These are phyloP conservation scores for Phialophora expanda DNA, from an alignment of 2,329 filamentous ascomycete genomes.

Conservation along the genomic window DNA sequence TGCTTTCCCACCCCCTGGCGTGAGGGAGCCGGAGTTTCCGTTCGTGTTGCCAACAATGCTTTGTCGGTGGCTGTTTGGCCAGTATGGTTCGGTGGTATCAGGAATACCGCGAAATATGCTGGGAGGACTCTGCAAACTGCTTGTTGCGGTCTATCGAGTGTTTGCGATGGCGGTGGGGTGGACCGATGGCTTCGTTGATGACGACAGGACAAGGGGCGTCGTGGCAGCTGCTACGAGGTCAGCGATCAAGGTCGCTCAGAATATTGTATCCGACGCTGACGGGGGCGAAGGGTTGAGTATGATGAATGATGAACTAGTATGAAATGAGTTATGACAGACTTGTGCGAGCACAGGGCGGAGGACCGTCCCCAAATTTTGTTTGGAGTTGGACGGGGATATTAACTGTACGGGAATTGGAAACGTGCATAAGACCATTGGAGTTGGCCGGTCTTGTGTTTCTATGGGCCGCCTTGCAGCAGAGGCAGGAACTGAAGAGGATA, in stretches of 20 bases:
- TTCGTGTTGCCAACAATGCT: slow-evolving; percentile 63
- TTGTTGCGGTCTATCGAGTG: slow-evolving; percentile 31
- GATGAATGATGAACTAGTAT: slow-evolving; percentile 40
- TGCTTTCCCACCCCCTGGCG: slow-evolving; percentile 52
- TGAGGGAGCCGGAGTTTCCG: slow-evolving; percentile 59
- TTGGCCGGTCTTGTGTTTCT: neutral
- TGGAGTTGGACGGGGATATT: neutral
- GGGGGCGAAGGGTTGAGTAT: slow-evolving; percentile 32
- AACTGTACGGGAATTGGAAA: neutral
- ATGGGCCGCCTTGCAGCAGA: neutral
- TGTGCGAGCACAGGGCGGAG: neutral
- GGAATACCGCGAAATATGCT: slow-evolving; percentile 11
- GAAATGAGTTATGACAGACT: slow-evolving; percentile 19
- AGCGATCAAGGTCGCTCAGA: slow-evolving; percentile 17
- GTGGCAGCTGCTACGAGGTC: slow-evolving; percentile 14
- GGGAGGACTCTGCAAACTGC: neutral
- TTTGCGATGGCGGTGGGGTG: slow-evolving; percentile 43
- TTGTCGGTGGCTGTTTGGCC: slow-evolving; percentile 37
- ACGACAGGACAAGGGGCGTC: slow-evolving; percentile 37
- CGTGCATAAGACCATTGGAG: neutral
- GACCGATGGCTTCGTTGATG: slow-evolving; percentile 53
- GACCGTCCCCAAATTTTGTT: neutral
- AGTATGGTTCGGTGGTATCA: neutral
- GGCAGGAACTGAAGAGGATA: neutral
- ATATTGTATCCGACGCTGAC: slow-evolving; percentile 17